Evolutionary conservation across 2,329 filamentous ascomycete species (phyloP), one percentile per base, ranked within the genome.

Genomic region (Paracorniculantispora psalliotae): DNA sequence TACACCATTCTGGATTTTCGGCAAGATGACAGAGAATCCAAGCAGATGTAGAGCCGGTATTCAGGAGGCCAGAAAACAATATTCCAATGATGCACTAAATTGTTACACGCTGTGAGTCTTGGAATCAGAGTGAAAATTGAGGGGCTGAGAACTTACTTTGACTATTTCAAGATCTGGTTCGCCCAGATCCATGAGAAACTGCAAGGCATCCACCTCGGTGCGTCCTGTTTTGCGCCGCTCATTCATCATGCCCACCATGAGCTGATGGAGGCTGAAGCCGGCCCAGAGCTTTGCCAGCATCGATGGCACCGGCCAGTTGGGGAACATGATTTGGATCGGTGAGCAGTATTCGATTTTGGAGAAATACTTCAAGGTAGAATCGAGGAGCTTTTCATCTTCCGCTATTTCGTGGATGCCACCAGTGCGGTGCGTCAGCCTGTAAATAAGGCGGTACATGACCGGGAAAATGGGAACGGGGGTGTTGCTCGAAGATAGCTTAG

Each of bases 21-120:
- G 80, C 67, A 56, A 86, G 72, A 72, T 80, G 75, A 67, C 77
- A 61, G 61, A 85, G 67, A 61, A 84, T 69, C 75, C 78, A 84
- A 2, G 77, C 77, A 1, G 79, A 77, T 62, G 82, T 84, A 66
- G 82, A 77, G 41, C 81, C 81, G 25, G 72, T 80, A 68, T 85
- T 85, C n/a, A 84, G 63, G 35, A 81, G 71, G n/a, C 81, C 82
- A 1, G 82, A 81, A 65, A 82, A 83, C 3, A 86, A 69, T 0
- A 79, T 71, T 13, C 77, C 76, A n/a, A 84, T 69, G 35, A 82
- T 72, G 67, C 84, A 82, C 71, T 79, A 23, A 4, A 15, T 23
- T 2, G 39, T 41, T 23, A 21, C 19, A 15, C 15, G 19, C 28
- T 23, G n/a, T 41, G 8, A 28, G 21, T 12, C 17, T 13, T 10